Evolutionary conservation across 2,329 filamentous ascomycete species (phyloP), one percentile per base, ranked within the genome.

Genomic region (Fusarium falciforme): DNA sequence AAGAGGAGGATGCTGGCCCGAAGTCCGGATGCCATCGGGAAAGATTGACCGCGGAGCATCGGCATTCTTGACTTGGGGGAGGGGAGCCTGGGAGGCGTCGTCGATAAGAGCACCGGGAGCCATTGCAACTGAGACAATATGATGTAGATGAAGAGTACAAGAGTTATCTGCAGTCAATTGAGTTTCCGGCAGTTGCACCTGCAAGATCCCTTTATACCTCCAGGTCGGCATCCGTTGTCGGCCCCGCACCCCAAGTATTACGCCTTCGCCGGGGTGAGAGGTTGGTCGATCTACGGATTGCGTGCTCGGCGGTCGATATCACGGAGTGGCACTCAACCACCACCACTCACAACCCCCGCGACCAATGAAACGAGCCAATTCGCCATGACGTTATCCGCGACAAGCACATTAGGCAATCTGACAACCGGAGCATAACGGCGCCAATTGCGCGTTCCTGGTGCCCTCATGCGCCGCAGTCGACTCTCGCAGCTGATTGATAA

Each of bases 1-100:
- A 27, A 93, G 82, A 3, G 94, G 94, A 33, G 89, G 86, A 74
- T 94, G 92, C 80, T 96, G 94, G 38, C 94, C 94, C 1, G 92
- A 88, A 1, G 87, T 89, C 22, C 85, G 83, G 74, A 87, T 86
- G 44, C 85, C 85, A 40, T 87, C 85, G 5, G 85, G 85, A 75
- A 87, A 87, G 58, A 79, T 79, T 59, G 70, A 72, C 14, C 76
- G 76, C 36, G 78, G 78, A 17, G 78, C 78, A 14, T 79, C 78
- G 0, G 74, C 55, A 55, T 74, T 78, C 64, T 79, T 79, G 12
- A 66, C 66, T 20, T 70, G 72, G 6, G 76, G 75, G 6, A 77
- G 62, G 31, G 73, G 49, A 40, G 64, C 55, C 57, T 58, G 60
- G 11, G 64, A 54, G 31, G 63, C 14, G 55, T 77, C 77, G 22